Evolutionary conservation across 2,329 filamentous ascomycete species (phyloP).

Genomic region (Hymenoscyphus linearis): DNA sequence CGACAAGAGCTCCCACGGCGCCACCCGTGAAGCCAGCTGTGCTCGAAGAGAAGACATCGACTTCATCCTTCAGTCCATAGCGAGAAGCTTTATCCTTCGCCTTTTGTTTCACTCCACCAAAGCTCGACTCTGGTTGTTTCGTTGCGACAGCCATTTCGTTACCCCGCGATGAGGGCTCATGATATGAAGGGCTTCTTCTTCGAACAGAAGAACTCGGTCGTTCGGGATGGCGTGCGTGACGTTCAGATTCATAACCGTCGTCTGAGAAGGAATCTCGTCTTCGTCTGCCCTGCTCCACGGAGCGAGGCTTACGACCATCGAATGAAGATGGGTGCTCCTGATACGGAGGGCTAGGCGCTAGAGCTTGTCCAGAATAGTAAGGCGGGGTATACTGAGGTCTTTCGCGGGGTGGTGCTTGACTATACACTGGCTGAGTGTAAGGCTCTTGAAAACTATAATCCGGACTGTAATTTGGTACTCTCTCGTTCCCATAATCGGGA

Average conservation of each 20-base stretch:
- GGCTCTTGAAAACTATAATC: conserved; percentile 1
- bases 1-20: conserved; percentile 23
- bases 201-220: background rate
- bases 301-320: background rate
- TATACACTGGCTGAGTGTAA: conserved; percentile 1
- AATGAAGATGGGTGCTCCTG: background rate
- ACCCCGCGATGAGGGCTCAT: background rate
- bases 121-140: conserved; percentile 5
- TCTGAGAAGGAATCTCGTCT: conserved; percentile 1
- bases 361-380: background rate
- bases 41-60: conserved; percentile 20
- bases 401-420: conserved; percentile 2
- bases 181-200: conserved; percentile 5
- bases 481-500: background rate
- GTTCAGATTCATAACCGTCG: background rate
- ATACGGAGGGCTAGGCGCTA: background rate
- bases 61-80: conserved; percentile 23
- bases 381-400: conserved; percentile 14
- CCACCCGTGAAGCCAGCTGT: conserved; percentile 18
- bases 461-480: background rate
- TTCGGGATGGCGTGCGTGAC: background rate
- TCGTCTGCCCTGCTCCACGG: background rate
- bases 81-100: conserved; percentile 14
- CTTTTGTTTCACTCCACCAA: conserved; percentile 6
- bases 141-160: conserved; percentile 2